Conservation (phyloP, 2,329 filamentous ascomycete species). For the Rutstroemia sp. region DNA sequence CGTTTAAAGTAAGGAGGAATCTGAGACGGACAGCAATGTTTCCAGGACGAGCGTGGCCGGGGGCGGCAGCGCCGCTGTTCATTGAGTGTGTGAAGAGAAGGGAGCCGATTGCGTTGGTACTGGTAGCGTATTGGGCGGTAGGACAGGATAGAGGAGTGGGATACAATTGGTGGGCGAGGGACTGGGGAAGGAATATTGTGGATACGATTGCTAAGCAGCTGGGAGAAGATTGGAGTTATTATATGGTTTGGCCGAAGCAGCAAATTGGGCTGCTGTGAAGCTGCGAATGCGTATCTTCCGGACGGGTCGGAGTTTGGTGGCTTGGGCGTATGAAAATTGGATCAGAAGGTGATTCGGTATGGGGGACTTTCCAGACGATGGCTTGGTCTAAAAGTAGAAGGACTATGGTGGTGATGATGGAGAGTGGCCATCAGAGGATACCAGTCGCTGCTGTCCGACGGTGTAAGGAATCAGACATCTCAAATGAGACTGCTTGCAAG, state of each 20-base stretch:
- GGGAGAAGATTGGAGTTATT: not conserved
- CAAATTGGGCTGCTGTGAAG: not conserved
- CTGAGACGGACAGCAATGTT: not conserved
- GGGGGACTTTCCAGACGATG: no score
- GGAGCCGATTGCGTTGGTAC: slow-evolving; percentile 1
- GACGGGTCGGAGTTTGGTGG: no score
- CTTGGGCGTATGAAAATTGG: no score
- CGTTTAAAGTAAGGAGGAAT: not conserved
- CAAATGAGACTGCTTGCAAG: no score
- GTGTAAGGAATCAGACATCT: no score
- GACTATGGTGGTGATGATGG: no score
- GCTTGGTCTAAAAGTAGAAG: no score
- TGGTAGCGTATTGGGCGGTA: slow-evolving; percentile 3
- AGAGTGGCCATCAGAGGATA: no score
- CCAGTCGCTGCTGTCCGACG: no score
- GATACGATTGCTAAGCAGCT: not conserved
- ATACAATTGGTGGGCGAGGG: slow-evolving; percentile 6
- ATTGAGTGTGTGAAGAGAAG: slow-evolving; percentile 2
- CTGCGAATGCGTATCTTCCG: no score
- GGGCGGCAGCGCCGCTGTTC: not conserved
- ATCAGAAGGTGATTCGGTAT: no score
- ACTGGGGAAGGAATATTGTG: slow-evolving; percentile 1
- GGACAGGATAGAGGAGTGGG: slow-evolving; percentile 3
- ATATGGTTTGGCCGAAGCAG: slow-evolving; percentile 3
- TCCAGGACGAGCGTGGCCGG: not conserved